Evolutionary conservation across 2,329 filamentous ascomycete genomes (phyloP), one percentile per base, ranked within the genome.

Genomic region (Exophiala oligosperma): DNA sequence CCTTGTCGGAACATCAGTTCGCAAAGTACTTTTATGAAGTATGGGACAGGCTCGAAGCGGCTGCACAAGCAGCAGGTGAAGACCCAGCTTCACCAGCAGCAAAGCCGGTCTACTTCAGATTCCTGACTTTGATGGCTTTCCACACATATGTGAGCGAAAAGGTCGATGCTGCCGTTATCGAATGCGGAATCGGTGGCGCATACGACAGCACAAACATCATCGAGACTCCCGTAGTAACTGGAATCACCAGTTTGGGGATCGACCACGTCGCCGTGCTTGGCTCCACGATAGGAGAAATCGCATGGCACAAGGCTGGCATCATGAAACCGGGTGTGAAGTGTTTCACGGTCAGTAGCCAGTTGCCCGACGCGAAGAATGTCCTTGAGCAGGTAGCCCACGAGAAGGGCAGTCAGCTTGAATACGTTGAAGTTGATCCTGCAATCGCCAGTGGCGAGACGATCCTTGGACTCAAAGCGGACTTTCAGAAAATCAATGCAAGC

Each of bases 101-200:
- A 1, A 96, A 95, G 72, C 94, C 94, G 0, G 89, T 92, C 52
- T 97, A 95, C 74, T 97, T 97, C 73, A 88, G 93, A 28, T 97
- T 90, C 70, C 73, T 99, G 69, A 97, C 93, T 0, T 80, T 99
- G 38, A 83, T 97, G 77, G 92, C 92, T 1, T 84, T 96, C 67
- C 92, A 96, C 68, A 82, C 87, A 1, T 99, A 96, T 67, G 69
- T 95, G 26, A 73, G 80, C 49, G 88, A 94, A 71, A 87, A 88
- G 1, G 86, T 97, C 0, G 81, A 87, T 62, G 85, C 85, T 17
- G 92, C 91, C 0, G 85, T 97, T 8, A 82, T 97, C 35, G 94
- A 99, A 75, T 96, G 91, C 68, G 94, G 94, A 0, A 95, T 97
- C 63, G 94, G 94, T 14, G 94, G 92, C 49, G 91, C 96, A 74